Evolutionary conservation across 2,329 filamentous ascomycete species (phyloP), one percentile per base, ranked within the genome.

Genomic region (Nannizziopsis arthrosporioides): DNA sequence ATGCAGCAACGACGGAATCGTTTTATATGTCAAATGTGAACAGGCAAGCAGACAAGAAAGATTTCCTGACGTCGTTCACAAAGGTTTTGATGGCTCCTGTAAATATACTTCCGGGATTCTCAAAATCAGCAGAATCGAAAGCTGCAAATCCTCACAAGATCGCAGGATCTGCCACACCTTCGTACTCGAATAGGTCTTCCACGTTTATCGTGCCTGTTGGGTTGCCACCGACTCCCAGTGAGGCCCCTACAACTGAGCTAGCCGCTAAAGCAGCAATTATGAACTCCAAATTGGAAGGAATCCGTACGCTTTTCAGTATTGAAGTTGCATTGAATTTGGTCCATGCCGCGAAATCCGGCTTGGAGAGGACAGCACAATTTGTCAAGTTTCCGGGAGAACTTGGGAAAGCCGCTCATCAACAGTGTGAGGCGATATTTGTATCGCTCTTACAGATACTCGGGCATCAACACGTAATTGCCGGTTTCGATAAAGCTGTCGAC

Each of bases 1-100:
- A 95, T 66, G 89, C 94, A 56, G 88, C 86, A 12, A 85, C 83
- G 1, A 82, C 85, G 0, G 92, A 98, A 67, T 92, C 85, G 0
- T 94, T 93, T 61, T 92, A 88, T 68, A 95, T 96, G 90, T 84
- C 84, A 18, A 95, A 88, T 62, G 80, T 96, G 60, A 95, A 90
- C 61, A 78, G 92, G 19, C 88, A 94, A 63, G 92, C 88, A 1
- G 92, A 93, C 54, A 98, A 98, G 68, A 86, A 88, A 56, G 92
- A 98, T 63, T 98, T 98, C 59, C 63, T 98, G 52, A 92, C 82
- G 40, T 94, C 89, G 0, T 98, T 98, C 73, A 95, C 88, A 62
- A 96, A 96, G 65, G 92, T 98, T 7, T 85, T 98, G 55, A 95
- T 98, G 89, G 93, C 94, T 81, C 92, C 92, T 1, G 90, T 98